Conservation (phyloP, 2,329 filamentous ascomycete species). For the Sporothrix phasma region DNA sequence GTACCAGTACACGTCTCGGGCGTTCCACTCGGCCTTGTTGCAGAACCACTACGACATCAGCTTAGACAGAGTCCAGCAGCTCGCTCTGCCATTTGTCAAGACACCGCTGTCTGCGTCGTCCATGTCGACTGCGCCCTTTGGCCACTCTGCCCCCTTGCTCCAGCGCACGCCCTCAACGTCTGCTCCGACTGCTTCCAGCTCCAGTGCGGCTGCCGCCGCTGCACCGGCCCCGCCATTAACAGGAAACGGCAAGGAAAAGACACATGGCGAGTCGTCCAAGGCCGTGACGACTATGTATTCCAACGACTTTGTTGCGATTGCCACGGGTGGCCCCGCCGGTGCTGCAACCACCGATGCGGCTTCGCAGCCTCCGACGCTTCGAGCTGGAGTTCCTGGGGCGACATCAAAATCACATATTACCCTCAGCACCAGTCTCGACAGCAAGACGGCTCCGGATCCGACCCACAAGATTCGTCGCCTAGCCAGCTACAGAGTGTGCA, state of each 20-base stretch:
- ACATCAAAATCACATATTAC: constrained; percentile 75
- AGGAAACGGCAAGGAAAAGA: constrained; percentile 69
- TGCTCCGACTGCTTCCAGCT: constrained; percentile 3
- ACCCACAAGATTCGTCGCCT: constrained; percentile 11
- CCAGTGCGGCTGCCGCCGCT: constrained; percentile 36
- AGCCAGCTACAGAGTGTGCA: not conserved
- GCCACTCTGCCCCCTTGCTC: not conserved
- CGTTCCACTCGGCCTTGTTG: constrained; percentile 63
- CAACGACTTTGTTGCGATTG: constrained; percentile 73
- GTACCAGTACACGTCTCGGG: constrained; percentile 54
- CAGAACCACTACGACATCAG: constrained; percentile 76
- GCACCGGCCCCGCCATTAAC: constrained; percentile 32
- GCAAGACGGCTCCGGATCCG: constrained; percentile 11
- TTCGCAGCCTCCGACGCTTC: constrained; percentile 15
- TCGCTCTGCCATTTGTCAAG: constrained; percentile 75
- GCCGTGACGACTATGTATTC: constrained; percentile 55
- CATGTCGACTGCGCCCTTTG: constrained; percentile 22
- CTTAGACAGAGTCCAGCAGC: constrained; percentile 70
- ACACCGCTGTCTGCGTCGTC: constrained; percentile 45
- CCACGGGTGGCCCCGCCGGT: constrained; percentile 36
- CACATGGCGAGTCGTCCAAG: constrained; percentile 30
- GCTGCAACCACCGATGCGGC: constrained; percentile 20
- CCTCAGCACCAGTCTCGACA: constrained; percentile 29
- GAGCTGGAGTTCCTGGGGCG: constrained; percentile 68
- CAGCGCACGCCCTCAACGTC: constrained; percentile 4